Conservation (phyloP, 2,329 filamentous ascomycete genomes). For the Fusarium continuum region DNA sequence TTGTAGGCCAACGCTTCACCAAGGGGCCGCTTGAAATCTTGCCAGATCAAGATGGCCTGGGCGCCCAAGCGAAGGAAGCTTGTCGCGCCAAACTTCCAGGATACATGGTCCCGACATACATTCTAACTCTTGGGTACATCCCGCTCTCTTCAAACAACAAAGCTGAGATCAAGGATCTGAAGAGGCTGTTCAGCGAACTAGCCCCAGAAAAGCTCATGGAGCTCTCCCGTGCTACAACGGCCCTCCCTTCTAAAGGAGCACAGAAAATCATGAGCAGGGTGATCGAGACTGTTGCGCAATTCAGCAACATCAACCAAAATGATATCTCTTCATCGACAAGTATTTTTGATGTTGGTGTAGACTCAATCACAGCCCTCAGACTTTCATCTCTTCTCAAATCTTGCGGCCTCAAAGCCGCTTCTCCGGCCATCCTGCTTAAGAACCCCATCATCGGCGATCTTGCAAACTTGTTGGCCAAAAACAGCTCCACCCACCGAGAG, state of each 20-base stretch:
- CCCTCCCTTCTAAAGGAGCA: constrained; percentile 44
- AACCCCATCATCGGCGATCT: constrained; percentile 63
- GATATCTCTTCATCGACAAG: constrained; percentile 66
- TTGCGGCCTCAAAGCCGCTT: constrained; percentile 67
- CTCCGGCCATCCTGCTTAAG: constrained; percentile 73
- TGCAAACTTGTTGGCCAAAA: constrained; percentile 48
- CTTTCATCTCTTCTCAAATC: constrained; percentile 72
- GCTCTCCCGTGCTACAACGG: constrained; percentile 52
- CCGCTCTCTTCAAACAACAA: constrained; percentile 92
- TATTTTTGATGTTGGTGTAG: constrained; percentile 86
- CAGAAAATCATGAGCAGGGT: constrained; percentile 57
- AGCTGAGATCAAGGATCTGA: constrained; percentile 77
- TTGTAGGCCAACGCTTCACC: constrained; percentile 49
- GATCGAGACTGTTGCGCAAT: constrained; percentile 61
- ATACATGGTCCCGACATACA: constrained; percentile 93
- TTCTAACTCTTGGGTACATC: constrained; percentile 75
- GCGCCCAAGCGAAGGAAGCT: constrained; percentile 62
- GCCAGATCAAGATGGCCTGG: constrained; percentile 50
- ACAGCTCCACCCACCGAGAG: constrained; percentile 7
- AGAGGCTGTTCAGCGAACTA: constrained; percentile 70
- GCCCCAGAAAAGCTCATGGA: constrained; percentile 68
- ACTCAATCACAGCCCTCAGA: constrained; percentile 84
- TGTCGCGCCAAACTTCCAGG: constrained; percentile 76
- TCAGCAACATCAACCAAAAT: constrained; percentile 56
- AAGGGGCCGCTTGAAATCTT: constrained; percentile 35